Conservation (phyloP, 495 filamentous ascomycete species). For the Penicillium argentinense region DNA sequence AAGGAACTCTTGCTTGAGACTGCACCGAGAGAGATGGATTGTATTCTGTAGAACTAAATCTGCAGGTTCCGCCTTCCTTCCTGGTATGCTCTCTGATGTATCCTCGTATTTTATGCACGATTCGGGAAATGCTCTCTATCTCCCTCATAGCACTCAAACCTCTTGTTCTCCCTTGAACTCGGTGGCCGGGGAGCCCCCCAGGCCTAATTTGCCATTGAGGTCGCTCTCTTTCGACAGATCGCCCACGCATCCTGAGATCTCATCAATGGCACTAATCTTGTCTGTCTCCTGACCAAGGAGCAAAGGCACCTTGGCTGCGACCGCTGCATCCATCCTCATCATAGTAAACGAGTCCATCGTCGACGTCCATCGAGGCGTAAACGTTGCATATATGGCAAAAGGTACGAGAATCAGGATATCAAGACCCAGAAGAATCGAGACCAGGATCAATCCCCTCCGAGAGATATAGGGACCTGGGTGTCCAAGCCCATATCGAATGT, state of each 20-base stretch:
- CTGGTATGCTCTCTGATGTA: no score
- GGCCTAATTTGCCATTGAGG: no score
- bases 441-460: not conserved
- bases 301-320: slow-evolving; percentile 10
- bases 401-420: not conserved
- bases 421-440: not conserved
- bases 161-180: no score
- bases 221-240: not conserved
- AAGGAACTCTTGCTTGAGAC: no score
- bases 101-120: no score
- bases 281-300: not conserved
- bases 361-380: not conserved
- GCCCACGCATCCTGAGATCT: slow-evolving; percentile 6
- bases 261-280: slow-evolving; percentile 5
- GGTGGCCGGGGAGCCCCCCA: no score
- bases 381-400: not conserved
- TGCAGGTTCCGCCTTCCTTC: no score
- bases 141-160: no score
- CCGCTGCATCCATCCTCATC: slow-evolving; percentile 19
- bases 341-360: slow-evolving; percentile 8
- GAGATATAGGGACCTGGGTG: not conserved
- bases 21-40: no score
- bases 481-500: slow-evolving; percentile 1
- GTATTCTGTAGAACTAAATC: no score
- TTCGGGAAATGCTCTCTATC: no score